Evolutionary conservation across 2,329 filamentous ascomycete genomes (phyloP).

Genomic region (Apiospora marii): DNA sequence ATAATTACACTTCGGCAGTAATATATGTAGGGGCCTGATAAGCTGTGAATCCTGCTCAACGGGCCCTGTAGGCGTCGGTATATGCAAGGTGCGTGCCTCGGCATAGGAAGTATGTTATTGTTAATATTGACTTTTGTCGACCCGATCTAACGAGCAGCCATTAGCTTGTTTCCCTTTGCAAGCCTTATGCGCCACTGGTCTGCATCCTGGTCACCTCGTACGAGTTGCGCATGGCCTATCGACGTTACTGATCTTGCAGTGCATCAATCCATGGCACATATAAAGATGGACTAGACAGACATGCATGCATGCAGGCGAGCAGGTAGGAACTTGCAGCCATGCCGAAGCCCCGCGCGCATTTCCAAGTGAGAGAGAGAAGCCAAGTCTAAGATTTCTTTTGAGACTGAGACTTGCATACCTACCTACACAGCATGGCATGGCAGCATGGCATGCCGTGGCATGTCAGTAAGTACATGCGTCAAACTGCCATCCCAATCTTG

Average conservation of each 20-base stretch:
- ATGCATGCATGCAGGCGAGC: not conserved
- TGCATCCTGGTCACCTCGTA: not conserved
- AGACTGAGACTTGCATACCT: slow-evolving; percentile 5
- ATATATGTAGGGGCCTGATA: slow-evolving; percentile 1
- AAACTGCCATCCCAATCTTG: slow-evolving; percentile 20
- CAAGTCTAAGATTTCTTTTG: not conserved
- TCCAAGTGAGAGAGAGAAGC: not conserved
- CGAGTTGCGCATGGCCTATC: slow-evolving; percentile 2
- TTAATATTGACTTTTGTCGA: not conserved
- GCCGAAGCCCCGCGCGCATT: not conserved
- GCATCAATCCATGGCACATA: not conserved
- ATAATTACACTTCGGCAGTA: slow-evolving; percentile 12
- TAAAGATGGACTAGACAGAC: not conserved
- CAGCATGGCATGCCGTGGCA: not conserved
- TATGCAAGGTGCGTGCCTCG: slow-evolving; percentile 20
- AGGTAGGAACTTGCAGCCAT: not conserved
- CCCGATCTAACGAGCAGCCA: not conserved
- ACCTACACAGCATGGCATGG: not conserved
- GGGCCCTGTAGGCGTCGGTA: slow-evolving; percentile 14
- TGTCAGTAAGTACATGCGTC: not conserved
- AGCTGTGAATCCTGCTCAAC: slow-evolving; percentile 4
- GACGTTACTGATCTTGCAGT: slow-evolving; percentile 12
- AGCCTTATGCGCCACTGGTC: not conserved
- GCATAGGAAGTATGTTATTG: slow-evolving; percentile 12
- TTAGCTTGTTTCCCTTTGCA: not conserved